Base-by-base conservation (phyloP, 768 basidiomycete species). In the Coprinellus aureogranulatus region DNA sequence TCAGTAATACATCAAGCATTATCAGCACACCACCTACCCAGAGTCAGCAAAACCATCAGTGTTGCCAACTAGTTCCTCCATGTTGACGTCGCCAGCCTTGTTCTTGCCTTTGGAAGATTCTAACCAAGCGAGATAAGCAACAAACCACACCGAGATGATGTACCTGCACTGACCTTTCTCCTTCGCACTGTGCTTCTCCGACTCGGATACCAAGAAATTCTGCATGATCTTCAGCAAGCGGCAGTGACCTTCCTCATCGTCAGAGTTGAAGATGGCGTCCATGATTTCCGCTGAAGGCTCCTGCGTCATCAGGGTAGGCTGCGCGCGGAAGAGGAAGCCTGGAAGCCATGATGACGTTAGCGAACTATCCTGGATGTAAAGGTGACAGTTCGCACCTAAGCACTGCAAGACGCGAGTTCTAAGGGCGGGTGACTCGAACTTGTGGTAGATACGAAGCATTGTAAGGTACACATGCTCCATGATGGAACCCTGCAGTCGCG, bases 11-110 rank as follows among this genome's bases (percentile, higher is more conserved):
- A n/a, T n/a, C 50, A 4, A 49, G 25, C 30, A 10, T 16, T 14
- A 20, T 49, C 23, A n/a, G 30, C 4, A 30, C 8, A 48, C 25
- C 28, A 60, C 84, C 64, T 72, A 98, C 97, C 95, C 95, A 5
- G 96, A 98, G 64, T 98, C 97, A 0, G 96, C 94, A 68, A 98
- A 96, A 1, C 89, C 93, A 65, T 94, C 90, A 0, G 94, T 94
- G 64, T 96, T 95, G 0, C 97, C 97, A 3, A 98, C 90, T 9
- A 99, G 78, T 65, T 97, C 93, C 0, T 89, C 89, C 87, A 99
- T 94, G 64, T 95, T 85, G 52, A 98, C 85, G 23, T 83, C 77
- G 6, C 71, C 62, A 23, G 58, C 37, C 37, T 79, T 81, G n/a
- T 63, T 34, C 55, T 77, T 77, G n/a, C 70, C 72, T 58, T 82